Base-by-base conservation (phyloP, 257 asterid species). In the Solanum acaule region DNA sequence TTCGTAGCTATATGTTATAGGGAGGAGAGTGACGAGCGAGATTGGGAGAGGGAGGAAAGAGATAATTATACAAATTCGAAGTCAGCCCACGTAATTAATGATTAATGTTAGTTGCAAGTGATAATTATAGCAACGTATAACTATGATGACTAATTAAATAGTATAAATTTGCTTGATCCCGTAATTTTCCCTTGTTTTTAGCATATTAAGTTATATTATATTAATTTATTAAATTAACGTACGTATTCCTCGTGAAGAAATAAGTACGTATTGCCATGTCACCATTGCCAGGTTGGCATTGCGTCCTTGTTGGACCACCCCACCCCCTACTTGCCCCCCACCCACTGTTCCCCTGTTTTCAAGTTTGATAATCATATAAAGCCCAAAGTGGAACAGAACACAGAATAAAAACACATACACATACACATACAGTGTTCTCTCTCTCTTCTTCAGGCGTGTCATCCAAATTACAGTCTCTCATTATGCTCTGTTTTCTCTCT, bases 391-490 rank as follows among this genome's bases (percentile, higher is more conserved):
- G 68, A 44, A 68, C 65, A 85, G 77, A 87, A 75, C 49, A 61
- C 38, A 87, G 37, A 71, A 79, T 70, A 88, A 77, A 79, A 83
- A 40, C 84, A 73, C 81, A 72, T 37, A 91, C 85, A 73, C 81
- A 72, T 37, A 91, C 85, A 87, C 40, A 88, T 38, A 84, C 68
- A 86, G 44, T 61, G 22, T 34, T 8, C 88, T 23, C 86, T 33
- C 59, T 31, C 65, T n/a, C 63, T 75, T 38, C 31, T 67, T 73
- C 89, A 87, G 90, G 93, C 93, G 91, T 91, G 92, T 89, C 90
- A 70, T 86, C 67, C 63, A 78, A 42, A 78, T 40, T 78, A 79
- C 52, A 87, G 84, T 76, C 85, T 87, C 79, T 86, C 91, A 89
- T 88, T 92, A 59, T 86, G 38, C 71, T 29, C 79, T 81, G 85